Evolutionary conservation across 192 early-diverging fungal genomes (phyloP).

Genomic region (Dissophora globulifera): DNA sequence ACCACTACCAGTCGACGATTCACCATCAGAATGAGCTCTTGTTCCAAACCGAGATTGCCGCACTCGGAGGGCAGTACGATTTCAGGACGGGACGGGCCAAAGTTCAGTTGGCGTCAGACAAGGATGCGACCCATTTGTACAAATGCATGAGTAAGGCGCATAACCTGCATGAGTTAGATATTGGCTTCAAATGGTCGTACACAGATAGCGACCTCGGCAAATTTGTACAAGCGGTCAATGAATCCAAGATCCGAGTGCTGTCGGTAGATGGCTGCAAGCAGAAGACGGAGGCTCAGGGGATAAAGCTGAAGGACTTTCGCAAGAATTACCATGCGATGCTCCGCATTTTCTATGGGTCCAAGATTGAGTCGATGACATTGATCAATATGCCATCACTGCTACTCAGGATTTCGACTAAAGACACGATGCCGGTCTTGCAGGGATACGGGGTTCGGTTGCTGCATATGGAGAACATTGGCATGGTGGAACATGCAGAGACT

Average conservation of each 20-base stretch:
- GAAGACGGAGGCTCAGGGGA: conserved; percentile 3
- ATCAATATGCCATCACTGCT: conserved; percentile 27
- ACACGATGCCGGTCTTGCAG: background rate
- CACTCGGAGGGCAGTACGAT: conserved; percentile 20
- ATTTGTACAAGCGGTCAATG: conserved; percentile 18
- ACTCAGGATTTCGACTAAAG: conserved; percentile 15
- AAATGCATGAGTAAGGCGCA: conserved; percentile 11
- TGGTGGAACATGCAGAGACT: conserved; percentile 1
- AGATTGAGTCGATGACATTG: conserved; percentile 18
- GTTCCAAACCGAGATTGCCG: conserved; percentile 18
- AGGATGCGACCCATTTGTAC: conserved; percentile 24
- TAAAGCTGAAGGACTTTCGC: conserved; percentile 14
- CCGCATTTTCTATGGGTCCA: conserved; percentile 18
- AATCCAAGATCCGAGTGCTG: conserved; percentile 10
- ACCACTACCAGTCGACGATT: conserved; percentile 26
- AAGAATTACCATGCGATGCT: conserved; percentile 40
- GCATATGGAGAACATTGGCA: conserved; percentile 26
- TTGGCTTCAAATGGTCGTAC: conserved; percentile 24
- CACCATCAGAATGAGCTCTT: conserved; percentile 16
- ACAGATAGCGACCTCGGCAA: conserved; percentile 17
- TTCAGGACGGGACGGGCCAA: conserved; percentile 14
- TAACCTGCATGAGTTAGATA: conserved; percentile 22
- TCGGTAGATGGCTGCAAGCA: conserved; percentile 21
- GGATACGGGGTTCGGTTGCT: background rate
- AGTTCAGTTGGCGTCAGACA: conserved; percentile 1